Percentiles rank a stretch among this genome's conserved stretches.
Conservation (phyloP, 2,329 filamentous ascomycete genomes). For the Myrmaecium sp. region DNA sequence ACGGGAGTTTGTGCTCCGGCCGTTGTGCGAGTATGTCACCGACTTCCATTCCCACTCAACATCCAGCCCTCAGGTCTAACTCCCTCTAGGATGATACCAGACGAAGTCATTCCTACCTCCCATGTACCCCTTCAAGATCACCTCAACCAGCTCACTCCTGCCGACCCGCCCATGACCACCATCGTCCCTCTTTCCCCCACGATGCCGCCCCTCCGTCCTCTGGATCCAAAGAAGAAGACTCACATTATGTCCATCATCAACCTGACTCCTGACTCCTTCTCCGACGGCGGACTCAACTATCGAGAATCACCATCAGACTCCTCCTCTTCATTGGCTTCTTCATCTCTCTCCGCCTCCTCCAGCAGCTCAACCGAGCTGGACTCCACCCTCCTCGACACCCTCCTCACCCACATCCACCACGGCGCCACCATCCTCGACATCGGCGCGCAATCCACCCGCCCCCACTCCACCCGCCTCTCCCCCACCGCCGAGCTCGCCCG, state of each 20-base stretch:
- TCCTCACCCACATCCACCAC: slow-evolving; percentile 43
- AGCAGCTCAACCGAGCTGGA: slow-evolving; percentile 23
- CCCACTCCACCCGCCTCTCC: slow-evolving; percentile 50
- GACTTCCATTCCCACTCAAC: slow-evolving; percentile 17
- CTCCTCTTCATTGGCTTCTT: not conserved
- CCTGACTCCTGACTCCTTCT: slow-evolving; percentile 91
- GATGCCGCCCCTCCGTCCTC: slow-evolving; percentile 12
- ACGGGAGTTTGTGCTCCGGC: slow-evolving; percentile 82
- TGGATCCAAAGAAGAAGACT: slow-evolving; percentile 32
- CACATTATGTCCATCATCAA: slow-evolving; percentile 90
- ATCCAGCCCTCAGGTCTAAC: not conserved
- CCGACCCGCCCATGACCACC: slow-evolving; percentile 19
- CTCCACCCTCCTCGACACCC: slow-evolving; percentile 36
- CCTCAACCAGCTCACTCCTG: slow-evolving; percentile 19
- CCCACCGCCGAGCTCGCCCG: slow-evolving; percentile 61
- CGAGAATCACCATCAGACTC: not conserved
- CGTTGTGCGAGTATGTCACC: slow-evolving; percentile 53
- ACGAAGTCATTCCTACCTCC: slow-evolving; percentile 24
- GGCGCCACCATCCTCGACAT: slow-evolving; percentile 81
- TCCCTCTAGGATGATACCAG: slow-evolving; percentile 11
- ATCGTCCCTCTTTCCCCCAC: slow-evolving; percentile 21
- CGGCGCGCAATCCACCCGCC: slow-evolving; percentile 84
- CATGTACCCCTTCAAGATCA: slow-evolving; percentile 14
- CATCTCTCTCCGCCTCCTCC: slow-evolving; percentile 1
- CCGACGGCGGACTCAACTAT: slow-evolving; percentile 59